phyloP scores from a whole-genome alignment of 768 basidiomycete species.

The Leucogyrophana mollusca region DNA sequence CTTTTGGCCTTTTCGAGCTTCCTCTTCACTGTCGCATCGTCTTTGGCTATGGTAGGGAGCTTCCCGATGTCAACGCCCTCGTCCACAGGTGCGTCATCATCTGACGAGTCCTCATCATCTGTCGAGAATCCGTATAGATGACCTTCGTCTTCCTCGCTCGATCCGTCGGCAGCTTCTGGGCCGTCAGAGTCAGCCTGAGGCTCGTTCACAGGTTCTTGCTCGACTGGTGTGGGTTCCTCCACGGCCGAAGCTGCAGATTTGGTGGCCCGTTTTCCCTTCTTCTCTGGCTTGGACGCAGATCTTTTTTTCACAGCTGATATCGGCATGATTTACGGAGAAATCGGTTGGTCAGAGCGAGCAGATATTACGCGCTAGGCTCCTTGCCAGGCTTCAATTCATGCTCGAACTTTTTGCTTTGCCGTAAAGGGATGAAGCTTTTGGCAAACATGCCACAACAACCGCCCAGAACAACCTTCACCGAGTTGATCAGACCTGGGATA shows the following conservation, averaged over 20 bases:
- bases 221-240: not conserved
- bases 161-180: slow-evolving; percentile 1
- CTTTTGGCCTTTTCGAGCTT: slow-evolving; percentile 60
- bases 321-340: not conserved
- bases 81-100: slow-evolving; percentile 64
- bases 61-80: slow-evolving; percentile 66
- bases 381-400: not conserved
- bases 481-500: slow-evolving; percentile 12
- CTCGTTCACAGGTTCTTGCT: not conserved
- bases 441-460: slow-evolving; percentile 21
- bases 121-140: slow-evolving; percentile 74
- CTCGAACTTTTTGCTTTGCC: slow-evolving; percentile 5
- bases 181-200: slow-evolving; percentile 2
- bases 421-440: not conserved
- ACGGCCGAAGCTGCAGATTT: slow-evolving; percentile 6
- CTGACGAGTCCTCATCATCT: slow-evolving; percentile 74
- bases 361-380: not conserved
- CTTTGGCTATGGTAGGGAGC: slow-evolving; percentile 86
- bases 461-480: slow-evolving; percentile 3
- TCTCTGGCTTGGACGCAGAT: slow-evolving; percentile 18
- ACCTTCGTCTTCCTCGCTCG: slow-evolving; percentile 33
- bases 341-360: not conserved
- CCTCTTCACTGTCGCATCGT: slow-evolving; percentile 74
- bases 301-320: slow-evolving; percentile 7
- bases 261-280: slow-evolving; percentile 7